These are phyloP conservation scores for Plasmodium cynomolgi DNA, from an alignment of 169 alveolate genomes.

Conservation along the genomic window DNA sequence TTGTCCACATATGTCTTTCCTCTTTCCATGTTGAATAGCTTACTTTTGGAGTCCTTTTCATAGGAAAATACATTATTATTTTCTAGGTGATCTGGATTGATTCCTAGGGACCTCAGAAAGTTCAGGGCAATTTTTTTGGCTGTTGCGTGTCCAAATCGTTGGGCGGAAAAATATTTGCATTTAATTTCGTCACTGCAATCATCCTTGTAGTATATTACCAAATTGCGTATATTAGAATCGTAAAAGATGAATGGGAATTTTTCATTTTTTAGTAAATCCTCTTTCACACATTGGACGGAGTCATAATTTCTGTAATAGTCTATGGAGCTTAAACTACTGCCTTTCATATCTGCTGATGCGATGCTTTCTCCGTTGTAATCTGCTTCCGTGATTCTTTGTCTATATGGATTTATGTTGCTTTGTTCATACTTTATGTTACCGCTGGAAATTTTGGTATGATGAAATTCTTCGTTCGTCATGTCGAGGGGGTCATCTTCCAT, in stretches of 20 bases:
- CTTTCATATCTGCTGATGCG: background rate
- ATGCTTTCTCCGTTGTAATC: background rate
- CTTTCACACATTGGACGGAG: conserved; percentile 27
- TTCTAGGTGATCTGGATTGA: conserved; percentile 50
- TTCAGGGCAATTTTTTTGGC: conserved; percentile 59
- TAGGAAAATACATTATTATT: conserved; percentile 48
- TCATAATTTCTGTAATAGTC: conserved; percentile 42
- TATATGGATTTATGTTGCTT: background rate
- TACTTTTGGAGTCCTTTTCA: conserved; percentile 51
- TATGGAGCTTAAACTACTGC: background rate
- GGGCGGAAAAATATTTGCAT: conserved; percentile 60
- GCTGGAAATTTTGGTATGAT: background rate
- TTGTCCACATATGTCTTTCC: background rate
- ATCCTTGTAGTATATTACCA: conserved; percentile 56
- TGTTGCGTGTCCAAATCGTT: conserved; percentile 71
- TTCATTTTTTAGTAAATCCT: conserved; percentile 36
- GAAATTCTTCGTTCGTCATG: background rate
- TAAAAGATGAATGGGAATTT: conserved; percentile 55
- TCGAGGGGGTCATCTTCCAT: background rate
- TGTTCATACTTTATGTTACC: background rate
- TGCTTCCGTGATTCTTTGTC: background rate
- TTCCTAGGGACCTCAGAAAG: conserved; percentile 46
- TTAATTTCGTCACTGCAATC: conserved; percentile 14
- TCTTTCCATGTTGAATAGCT: conserved; percentile 9
- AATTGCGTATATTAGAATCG: conserved; percentile 40